These are phyloP conservation scores for Diaporthe australafricana DNA, from an alignment of 2,329 filamentous ascomycete species.

Conservation along the genomic window DNA sequence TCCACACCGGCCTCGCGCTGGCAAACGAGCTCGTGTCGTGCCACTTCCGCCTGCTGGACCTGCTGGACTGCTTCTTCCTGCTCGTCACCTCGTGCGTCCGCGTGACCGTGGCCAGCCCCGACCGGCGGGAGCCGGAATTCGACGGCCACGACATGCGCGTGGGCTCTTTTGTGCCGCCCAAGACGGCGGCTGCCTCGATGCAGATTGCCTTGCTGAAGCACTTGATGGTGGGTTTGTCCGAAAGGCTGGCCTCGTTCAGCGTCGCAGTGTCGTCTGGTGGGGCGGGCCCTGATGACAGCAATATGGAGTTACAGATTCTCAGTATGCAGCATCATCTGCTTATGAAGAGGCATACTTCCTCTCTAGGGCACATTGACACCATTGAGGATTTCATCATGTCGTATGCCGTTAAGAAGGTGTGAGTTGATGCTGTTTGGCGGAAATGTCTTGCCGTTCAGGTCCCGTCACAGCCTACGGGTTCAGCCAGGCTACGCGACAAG, in stretches of 20 bases:
- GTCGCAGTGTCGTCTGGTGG: neutral
- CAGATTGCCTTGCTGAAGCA: conserved; percentile 48
- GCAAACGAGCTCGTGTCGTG: conserved; percentile 52
- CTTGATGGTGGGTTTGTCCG: conserved; percentile 44
- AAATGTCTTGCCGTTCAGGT: neutral
- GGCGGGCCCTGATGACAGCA: too few relatives aligned
- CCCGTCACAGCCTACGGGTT: neutral
- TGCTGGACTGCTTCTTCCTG: conserved; percentile 49
- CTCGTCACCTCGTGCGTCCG: conserved; percentile 48
- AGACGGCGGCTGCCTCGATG: conserved; percentile 48
- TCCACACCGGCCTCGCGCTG: conserved; percentile 49
- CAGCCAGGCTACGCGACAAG: neutral
- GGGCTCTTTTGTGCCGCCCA: conserved; percentile 51
- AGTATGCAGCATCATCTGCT: conserved; percentile 19
- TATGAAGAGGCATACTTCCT: conserved; percentile 10
- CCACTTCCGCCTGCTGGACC: conserved; percentile 51
- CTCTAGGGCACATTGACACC: neutral
- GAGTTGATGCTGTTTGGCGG: neutral
- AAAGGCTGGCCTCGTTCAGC: conserved; percentile 8
- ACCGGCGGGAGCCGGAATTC: conserved; percentile 46
- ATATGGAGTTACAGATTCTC: neutral
- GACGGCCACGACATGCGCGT: conserved; percentile 54
- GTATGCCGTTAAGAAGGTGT: conserved; percentile 7
- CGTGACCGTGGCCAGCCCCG: conserved; percentile 44
- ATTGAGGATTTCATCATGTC: conserved; percentile 26